phyloP scores from a whole-genome alignment of 164 flowering plant genomes.

The Brasenia schreberi region DNA sequence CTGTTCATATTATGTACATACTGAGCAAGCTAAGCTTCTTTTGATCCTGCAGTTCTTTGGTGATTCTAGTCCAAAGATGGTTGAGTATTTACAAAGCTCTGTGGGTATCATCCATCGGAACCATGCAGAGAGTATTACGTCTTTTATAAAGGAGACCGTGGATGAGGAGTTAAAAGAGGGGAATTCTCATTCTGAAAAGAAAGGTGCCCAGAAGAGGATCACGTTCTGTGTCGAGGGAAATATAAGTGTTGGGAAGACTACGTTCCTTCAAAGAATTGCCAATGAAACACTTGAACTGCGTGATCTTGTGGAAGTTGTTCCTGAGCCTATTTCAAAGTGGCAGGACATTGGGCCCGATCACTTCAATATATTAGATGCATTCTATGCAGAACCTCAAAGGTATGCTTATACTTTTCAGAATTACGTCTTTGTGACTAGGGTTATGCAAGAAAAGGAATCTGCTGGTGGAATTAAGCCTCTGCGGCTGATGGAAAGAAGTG shows the following conservation, averaged over 20 bases:
- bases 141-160: constrained; percentile 67
- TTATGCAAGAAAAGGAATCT: constrained; percentile 96
- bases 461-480: constrained; percentile 81
- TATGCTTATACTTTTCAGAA: constrained; percentile 98
- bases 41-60: constrained; percentile 55
- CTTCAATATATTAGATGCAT: constrained; percentile 86
- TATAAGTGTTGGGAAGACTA: constrained; percentile 94
- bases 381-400: constrained; percentile 85
- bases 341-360: constrained; percentile 95
- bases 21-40: not conserved
- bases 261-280: constrained; percentile 92
- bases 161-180: constrained; percentile 73
- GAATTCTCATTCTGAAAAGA: constrained; percentile 25
- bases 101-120: constrained; percentile 88
- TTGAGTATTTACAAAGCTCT: constrained; percentile 71
- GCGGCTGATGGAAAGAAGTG: constrained; percentile 96
- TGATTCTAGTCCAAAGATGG: constrained; percentile 73
- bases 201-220: constrained; percentile 34
- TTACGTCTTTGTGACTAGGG: constrained; percentile 92
- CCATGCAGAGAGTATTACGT: constrained; percentile 94
- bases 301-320: constrained; percentile 93
- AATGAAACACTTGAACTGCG: constrained; percentile 92
- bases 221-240: constrained; percentile 98
- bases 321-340: constrained; percentile 94
- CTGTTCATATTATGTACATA: too few relatives aligned